Base-by-base conservation (phyloP, 148 eudicot genomes). In the Heliosperma pusillum region DNA sequence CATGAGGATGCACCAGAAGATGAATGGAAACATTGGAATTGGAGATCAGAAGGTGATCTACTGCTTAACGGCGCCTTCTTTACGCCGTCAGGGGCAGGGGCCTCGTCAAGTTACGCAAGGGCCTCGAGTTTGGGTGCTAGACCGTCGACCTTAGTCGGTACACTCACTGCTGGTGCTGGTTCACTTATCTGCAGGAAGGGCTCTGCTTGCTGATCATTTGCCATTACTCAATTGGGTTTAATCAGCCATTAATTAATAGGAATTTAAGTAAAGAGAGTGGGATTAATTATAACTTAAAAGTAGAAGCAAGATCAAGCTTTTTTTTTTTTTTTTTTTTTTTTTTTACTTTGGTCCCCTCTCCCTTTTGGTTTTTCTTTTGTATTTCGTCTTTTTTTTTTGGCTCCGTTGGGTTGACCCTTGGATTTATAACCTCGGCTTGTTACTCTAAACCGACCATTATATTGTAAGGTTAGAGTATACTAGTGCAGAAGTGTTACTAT, bases 41-140 rank as follows among this genome's bases (percentile, higher is more conserved):
- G 93, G 93, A 87, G 93, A 56, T 87, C 93, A 29, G 89, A 87
- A 64, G 90, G 93, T 0, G 93, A 89, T 53, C 66, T 86, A 44
- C 26, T 89, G 88, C 58, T 89, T 7, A 89, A 89, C 65, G 93
- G 91, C 42, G 93, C 93, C 5, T 89, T 30, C 59, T 89, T 89
- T 66, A 87, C 85, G 17, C 67, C 84, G 4, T 89, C 93, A 0
- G 93, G 93, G 0, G 86, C 88, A 0, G 96, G 89, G 15, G 90
- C 92, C 5, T 82, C 90, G 16, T 79, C 90, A 0, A 84, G 88
- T 20, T 90, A 88, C 52, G 86, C 96, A 0, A 87, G 78, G 79
- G 96, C 96, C 0, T 90, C 96, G 13, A 90, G 96, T 63, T 75
- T 90, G 76, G 89, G 90, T 1, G 92, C 92, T 8, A 84, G 84